Evolutionary conservation across 2,329 filamentous ascomycete genomes (phyloP), one percentile per base, ranked within the genome.

Genomic region (Aspergillus novoparasiticus): DNA sequence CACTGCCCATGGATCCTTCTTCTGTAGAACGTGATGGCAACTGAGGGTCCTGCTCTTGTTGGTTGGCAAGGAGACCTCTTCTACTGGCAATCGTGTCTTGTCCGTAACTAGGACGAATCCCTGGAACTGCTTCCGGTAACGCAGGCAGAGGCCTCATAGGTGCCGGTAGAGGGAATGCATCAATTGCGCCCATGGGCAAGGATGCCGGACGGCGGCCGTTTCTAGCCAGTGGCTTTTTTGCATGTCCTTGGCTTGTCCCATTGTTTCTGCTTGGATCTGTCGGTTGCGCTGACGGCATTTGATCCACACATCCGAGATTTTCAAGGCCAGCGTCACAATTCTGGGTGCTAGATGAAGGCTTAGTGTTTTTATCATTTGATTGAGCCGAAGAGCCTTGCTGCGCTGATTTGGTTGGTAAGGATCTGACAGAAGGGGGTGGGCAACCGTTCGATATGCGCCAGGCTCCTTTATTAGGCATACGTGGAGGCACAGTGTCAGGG

Each of bases 111-210:
- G 56, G 57, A 32, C 63, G 62, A 23, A 68, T 58, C 14, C 59
- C 57, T 32, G 61, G 46, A 3, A 50, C 60, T 21, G 65, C 32
- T 36, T 71, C 66, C 11, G 77, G 77, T 10, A 78, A 60, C 5
- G 72, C 73, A 57, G 77, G 77, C 5, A 79, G 60, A 34, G 77
- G 75, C 36, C 66, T 71, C 30, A 68, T 73, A 14, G 77, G 77
- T 36, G 76, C 75, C 19, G 77, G 77, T 23, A 76, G 70, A 64
- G 76, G 74, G 43, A 76, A 75, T 16, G 73, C 67, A 41, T 77
- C 67, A 19, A 78, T 68, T 0, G 72, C 67, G 19, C 68, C 68
- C 61, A 72, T 64, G 6, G 71, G 70, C 46, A 74, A 51, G 0
- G 73, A 74, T 5, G 68, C 58, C 12, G 68, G 68, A 9, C 70